Base-by-base conservation (phyloP, 2,329 filamentous ascomycete genomes). In the Intubia oerlemansii region DNA sequence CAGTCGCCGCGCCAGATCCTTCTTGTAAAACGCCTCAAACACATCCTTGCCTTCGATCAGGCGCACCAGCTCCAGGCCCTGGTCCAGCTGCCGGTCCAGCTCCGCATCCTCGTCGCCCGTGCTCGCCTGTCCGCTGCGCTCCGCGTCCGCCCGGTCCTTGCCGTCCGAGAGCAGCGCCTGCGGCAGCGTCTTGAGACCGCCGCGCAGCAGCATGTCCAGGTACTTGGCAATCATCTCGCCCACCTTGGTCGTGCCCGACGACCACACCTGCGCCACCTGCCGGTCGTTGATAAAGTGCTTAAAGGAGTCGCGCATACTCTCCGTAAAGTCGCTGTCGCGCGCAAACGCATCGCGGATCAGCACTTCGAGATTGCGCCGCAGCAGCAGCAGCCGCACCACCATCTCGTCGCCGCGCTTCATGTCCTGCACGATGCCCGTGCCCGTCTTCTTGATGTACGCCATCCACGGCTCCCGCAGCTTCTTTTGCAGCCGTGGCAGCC, bases 221-320 rank as follows among this genome's bases (percentile, higher is more conserved):
- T 95, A 84, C 50, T 93, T 95, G 17, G 88, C 90, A 40, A 93
- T 90, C 84, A 95, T 92, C 54, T 98, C 88, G 28, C 85, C 88
- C 10, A 91, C 81, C 57, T 91, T 95, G 12, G 82, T 81, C 32
- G 84, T 90, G 32, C 82, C 75, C 0, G 78, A 80, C 29, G 70
- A 68, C 66, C 77, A 85, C 5, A 68, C 72, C 5, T 69, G 58
- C 7, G 66, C 62, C 2, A 66, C 70, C 43, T 73, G 77, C 44
- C 28, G 26, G 47, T 88, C 79, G 48, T 98, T 98, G 60, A 98
- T 92, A 41, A 95, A 93, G 1, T 59, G 63, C 30, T 78, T 73
- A 44, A 98, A 95, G 0, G 80, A 66, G 42, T 93, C 81, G 32
- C 88, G 67, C 39, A 98, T 59, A 9, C 64, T 68, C 46, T 84